phyloP scores from a whole-genome alignment of 495 filamentous ascomycete genomes.

The Neurospora sp. region DNA sequence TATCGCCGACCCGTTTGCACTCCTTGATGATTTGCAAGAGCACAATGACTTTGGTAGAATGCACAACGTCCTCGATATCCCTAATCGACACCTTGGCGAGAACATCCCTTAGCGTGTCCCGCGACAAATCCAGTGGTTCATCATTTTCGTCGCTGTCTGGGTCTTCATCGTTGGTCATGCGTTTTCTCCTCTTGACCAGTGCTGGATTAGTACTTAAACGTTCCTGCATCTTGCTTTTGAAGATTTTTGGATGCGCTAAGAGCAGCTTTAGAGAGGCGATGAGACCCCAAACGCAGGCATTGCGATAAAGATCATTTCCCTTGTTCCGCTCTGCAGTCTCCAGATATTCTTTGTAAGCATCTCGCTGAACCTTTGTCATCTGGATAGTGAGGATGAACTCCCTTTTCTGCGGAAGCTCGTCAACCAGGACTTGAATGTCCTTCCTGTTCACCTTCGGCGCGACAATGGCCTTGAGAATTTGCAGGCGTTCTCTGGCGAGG shows the following conservation, averaged over 20 bases:
- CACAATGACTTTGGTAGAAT: constrained; percentile 58
- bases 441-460: constrained; percentile 70
- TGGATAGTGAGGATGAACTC: constrained; percentile 75
- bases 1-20: constrained; percentile 51
- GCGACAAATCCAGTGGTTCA: constrained; percentile 13
- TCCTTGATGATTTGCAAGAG: constrained; percentile 55
- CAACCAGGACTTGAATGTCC: constrained; percentile 54
- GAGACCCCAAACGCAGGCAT: constrained; percentile 23
- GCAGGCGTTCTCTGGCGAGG: constrained; percentile 51
- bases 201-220: background rate
- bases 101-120: constrained; percentile 23
- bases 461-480: constrained; percentile 60
- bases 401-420: constrained; percentile 57
- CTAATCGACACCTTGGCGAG: constrained; percentile 15
- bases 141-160: constrained; percentile 17
- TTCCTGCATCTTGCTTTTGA: constrained; percentile 42
- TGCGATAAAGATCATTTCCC: background rate
- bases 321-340: background rate
- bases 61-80: constrained; percentile 22
- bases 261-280: constrained; percentile 48
- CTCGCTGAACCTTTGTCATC: constrained; percentile 53
- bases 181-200: background rate
- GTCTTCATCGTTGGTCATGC: constrained; percentile 1
- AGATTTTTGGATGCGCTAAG: constrained; percentile 65
- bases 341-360: constrained; percentile 54